Conservation (phyloP, 306 rosid genomes). For the Benincasa hispida region DNA sequence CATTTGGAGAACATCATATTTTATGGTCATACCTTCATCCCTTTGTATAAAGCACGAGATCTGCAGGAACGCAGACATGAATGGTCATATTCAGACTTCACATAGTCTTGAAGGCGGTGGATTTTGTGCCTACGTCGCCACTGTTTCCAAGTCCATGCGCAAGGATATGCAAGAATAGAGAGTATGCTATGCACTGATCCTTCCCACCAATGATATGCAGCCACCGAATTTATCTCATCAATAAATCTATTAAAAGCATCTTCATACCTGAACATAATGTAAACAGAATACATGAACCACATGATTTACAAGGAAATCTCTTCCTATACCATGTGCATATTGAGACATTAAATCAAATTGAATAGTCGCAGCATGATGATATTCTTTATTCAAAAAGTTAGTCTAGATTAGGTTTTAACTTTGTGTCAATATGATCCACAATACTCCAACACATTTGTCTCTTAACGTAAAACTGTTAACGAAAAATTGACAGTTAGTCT, state of each 20-base stretch:
- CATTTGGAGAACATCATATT: neutral
- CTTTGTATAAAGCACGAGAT: constrained; percentile 96
- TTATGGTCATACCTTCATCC: constrained; percentile 72
- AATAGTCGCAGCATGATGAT: neutral
- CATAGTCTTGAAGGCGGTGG: constrained; percentile 87
- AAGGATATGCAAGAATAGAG: constrained; percentile 86
- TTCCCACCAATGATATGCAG: constrained; percentile 99
- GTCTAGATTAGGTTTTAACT: neutral
- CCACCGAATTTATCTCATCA: constrained; percentile 84
- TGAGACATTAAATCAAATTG: neutral
- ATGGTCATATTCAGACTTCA: constrained; percentile 91
- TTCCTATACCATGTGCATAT: neutral
- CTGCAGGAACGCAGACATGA: constrained; percentile 94
- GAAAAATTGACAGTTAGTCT: neutral
- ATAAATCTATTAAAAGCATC: constrained; percentile 95
- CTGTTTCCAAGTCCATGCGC: constrained; percentile 99
- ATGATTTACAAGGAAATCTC: neutral
- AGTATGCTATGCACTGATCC: constrained; percentile 96
- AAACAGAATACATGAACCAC: constrained; percentile 6
- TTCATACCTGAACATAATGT: constrained; percentile 53
- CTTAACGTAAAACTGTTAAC: neutral
- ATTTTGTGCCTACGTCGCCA: constrained; percentile 84
- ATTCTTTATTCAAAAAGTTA: neutral
- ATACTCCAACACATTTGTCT: neutral
- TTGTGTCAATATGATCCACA: neutral